These are phyloP conservation scores for Poterioochromonas sp. DNA, from an alignment of 352 stramenopile species.

Conservation along the genomic window DNA sequence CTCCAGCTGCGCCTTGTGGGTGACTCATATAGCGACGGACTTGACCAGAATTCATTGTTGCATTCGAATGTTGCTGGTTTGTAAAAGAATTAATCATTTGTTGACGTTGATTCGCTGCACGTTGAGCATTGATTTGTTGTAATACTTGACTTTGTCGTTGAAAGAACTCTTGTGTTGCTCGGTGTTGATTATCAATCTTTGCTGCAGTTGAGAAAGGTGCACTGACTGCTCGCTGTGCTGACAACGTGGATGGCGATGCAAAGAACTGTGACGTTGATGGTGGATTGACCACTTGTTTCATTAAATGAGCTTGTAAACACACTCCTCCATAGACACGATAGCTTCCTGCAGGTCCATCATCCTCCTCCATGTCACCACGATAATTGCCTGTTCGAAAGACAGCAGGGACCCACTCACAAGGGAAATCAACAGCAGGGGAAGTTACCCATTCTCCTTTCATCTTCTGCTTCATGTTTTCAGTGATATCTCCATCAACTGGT, in stretches of 20 bases:
- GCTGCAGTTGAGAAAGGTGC: background rate
- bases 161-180: background rate
- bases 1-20: background rate
- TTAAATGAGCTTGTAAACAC: background rate
- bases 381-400: background rate
- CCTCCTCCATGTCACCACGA: too few relatives aligned
- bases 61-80: background rate
- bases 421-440: background rate
- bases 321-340: background rate
- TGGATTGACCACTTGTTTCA: background rate
- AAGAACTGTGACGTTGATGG: background rate
- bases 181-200: background rate
- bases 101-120: too few relatives aligned
- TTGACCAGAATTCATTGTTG: background rate
- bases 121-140: background rate
- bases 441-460: background rate
- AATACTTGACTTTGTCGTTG: background rate
- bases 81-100: background rate
- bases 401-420: background rate
- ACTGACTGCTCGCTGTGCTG: background rate
- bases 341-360: background rate
- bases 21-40: background rate
- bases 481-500: background rate
- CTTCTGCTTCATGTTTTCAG: background rate
- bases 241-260: background rate